phyloP scores from a whole-genome alignment of 1,139 yeast species.

The Taphrina communis region DNA sequence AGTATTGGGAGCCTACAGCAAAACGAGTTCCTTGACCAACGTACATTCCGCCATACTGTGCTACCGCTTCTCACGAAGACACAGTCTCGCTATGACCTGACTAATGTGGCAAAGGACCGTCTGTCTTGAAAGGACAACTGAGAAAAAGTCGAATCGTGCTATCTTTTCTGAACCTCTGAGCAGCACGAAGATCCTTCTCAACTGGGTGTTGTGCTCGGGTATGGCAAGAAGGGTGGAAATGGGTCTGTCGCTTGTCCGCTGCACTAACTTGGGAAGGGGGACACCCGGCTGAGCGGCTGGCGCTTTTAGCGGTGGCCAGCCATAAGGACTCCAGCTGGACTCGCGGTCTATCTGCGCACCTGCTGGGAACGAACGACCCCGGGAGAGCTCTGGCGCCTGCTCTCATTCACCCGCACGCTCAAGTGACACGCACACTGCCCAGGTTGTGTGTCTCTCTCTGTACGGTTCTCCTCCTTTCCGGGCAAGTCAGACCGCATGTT shows the following conservation, averaged over 20 bases:
- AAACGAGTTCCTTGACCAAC: neutral
- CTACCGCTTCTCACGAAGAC: neutral
- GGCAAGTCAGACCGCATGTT: neutral
- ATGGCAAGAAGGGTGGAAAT: constrained; percentile 5
- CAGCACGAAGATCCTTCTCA: constrained; percentile 2
- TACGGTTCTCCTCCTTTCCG: too few relatives aligned
- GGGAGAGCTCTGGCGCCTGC: too few relatives aligned
- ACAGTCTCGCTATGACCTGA: neutral
- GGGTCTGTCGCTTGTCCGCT: constrained; percentile 3
- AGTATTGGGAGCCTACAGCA: neutral
- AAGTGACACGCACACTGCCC: too few relatives aligned
- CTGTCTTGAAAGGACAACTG: neutral
- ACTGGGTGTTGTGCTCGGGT: constrained; percentile 9
- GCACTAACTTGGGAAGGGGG: neutral
- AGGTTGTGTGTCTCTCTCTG: too few relatives aligned
- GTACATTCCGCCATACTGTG: constrained; percentile 32
- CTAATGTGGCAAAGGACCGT: neutral
- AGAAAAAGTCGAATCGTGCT: neutral
- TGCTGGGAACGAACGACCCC: too few relatives aligned
- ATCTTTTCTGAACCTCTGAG: neutral
- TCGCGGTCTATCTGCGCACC: too few relatives aligned
- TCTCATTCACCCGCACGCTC: too few relatives aligned
- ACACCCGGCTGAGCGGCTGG: constrained; percentile 8
- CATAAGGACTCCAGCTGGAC: too few relatives aligned
- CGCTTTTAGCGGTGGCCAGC: too few relatives aligned